These are phyloP conservation scores for Cutaneotrichosporon dermatis DNA, from an alignment of 1,284 basidiomycete species.

Conservation along the genomic window DNA sequence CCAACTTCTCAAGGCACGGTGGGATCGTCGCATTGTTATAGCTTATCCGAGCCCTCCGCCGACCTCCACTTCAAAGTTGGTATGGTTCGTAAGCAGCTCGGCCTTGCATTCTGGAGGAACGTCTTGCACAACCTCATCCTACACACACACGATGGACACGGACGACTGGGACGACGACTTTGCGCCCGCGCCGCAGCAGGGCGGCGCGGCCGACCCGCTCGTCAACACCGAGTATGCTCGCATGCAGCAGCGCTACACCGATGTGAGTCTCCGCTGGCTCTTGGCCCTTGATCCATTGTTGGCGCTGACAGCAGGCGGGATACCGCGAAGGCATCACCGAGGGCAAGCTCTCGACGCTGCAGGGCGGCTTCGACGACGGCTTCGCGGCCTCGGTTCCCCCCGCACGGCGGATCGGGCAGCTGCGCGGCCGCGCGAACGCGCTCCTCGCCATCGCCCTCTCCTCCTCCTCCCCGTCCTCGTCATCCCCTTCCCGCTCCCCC, in stretches of 20 bases:
- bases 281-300: too few species aligned
- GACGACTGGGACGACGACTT: constrained; percentile 43
- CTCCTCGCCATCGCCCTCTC: constrained; percentile 29
- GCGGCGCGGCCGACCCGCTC: constrained; percentile 35
- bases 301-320: constrained; percentile 47
- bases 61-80: too few species aligned
- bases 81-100: too few species aligned
- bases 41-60: too few species aligned
- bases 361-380: constrained; percentile 53
- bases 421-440: constrained; percentile 50
- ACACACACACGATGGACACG: constrained; percentile 4
- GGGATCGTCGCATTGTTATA: too few species aligned
- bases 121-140: too few species aligned
- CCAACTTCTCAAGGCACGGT: neutral
- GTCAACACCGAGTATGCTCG: constrained; percentile 43
- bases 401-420: constrained; percentile 48
- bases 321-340: constrained; percentile 57
- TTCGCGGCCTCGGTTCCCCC: constrained; percentile 50
- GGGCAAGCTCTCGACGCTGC: constrained; percentile 53
- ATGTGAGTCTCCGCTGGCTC: constrained; percentile 32
- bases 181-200: constrained; percentile 18
- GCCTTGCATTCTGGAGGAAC: too few species aligned
- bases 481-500: too few species aligned
- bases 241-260: constrained; percentile 41
- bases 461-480: too few species aligned